Evolutionary conservation across 2,329 filamentous ascomycete species (phyloP), one percentile per base, ranked within the genome.

Genomic region (Trichoderma oligosporum): DNA sequence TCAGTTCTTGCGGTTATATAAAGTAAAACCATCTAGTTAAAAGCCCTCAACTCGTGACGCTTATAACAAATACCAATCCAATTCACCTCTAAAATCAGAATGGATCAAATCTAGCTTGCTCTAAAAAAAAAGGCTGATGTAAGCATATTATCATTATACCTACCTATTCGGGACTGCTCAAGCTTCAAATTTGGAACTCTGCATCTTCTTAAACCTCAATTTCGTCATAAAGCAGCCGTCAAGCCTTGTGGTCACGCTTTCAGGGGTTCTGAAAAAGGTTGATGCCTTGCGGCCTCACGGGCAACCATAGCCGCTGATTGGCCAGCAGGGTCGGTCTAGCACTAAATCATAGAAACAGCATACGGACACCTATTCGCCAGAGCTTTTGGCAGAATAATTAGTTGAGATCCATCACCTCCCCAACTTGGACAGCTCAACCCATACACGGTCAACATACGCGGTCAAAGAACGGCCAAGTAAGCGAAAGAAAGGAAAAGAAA

Each of bases 271-370:
- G 33, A 24, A 27, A 41, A 48, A 38, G 48, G 58, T 73, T 69
- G 68, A 64, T 73, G 72, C 71, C 72, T 73, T 69, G 65, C 64
- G 66, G 71, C 71, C 72, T 74, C 65, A 71, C 56, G 44, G 56
- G 38, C 29, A 41, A 52, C 18, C 48, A 36, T 44, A 57, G 14
- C 18, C 36, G 57, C 51, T 70, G 64, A 72, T 73, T 71, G 66
- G 71, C 41, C 60, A 45, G 46, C n/a, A n/a, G 53, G 11, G n/a
- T 25, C 31, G 27, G 47, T 29, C 48, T 36, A 47, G 54, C 56
- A 57, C 36, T 36, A 56, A 54, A 54, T 38, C 56, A 55, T 35
- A 61, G 57, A 54, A 62, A 49, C 60, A 56, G 53, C 57, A 51
- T 52, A 44, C 45, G 54, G 49, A 56, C 52, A 45, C 45, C 57